Evolutionary conservation across 75 land plant genomes (phyloP).

Genomic region (Selaginella tamariscina): DNA sequence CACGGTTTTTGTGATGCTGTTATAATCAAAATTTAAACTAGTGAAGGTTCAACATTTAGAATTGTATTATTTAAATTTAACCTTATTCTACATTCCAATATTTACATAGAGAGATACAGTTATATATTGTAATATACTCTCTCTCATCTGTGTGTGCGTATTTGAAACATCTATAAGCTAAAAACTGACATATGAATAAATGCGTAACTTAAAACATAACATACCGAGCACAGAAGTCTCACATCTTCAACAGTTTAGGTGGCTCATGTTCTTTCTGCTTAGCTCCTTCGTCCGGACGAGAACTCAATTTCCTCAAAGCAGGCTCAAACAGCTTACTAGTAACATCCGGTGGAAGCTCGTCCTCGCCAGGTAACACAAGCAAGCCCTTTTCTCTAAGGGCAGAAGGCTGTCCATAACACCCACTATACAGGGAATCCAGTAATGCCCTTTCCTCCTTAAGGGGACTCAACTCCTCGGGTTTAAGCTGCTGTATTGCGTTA

Average conservation of each 20-base stretch:
- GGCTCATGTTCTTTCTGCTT: not conserved
- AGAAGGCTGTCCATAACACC: slow-evolving; percentile 63
- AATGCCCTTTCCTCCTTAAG: slow-evolving; percentile 64
- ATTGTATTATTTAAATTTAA: too few relatives aligned
- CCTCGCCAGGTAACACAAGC: slow-evolving; percentile 70
- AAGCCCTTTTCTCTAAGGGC: slow-evolving; percentile 56
- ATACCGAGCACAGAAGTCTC: too few relatives aligned
- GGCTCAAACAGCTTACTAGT: slow-evolving; percentile 66
- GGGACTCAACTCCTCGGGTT: slow-evolving; percentile 59
- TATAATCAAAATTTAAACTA: too few relatives aligned
- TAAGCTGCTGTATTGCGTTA: slow-evolving; percentile 37
- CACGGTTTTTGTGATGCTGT: too few relatives aligned
- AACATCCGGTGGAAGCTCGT: slow-evolving; percentile 79
- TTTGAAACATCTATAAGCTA: too few relatives aligned
- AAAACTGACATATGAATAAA: too few relatives aligned
- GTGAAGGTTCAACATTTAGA: too few relatives aligned
- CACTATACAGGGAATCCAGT: slow-evolving; percentile 59
- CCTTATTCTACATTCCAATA: too few relatives aligned
- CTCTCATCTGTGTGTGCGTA: too few relatives aligned
- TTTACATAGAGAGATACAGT: too few relatives aligned
- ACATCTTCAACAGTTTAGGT: not conserved
- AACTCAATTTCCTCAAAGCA: slow-evolving; percentile 26
- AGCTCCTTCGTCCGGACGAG: not conserved
- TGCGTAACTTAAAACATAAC: too few relatives aligned
- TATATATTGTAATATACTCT: too few relatives aligned